Evolutionary conservation across 768 basidiomycete genomes (phyloP), one percentile per base, ranked within the genome.

Genomic region (Lactarius evosmus): DNA sequence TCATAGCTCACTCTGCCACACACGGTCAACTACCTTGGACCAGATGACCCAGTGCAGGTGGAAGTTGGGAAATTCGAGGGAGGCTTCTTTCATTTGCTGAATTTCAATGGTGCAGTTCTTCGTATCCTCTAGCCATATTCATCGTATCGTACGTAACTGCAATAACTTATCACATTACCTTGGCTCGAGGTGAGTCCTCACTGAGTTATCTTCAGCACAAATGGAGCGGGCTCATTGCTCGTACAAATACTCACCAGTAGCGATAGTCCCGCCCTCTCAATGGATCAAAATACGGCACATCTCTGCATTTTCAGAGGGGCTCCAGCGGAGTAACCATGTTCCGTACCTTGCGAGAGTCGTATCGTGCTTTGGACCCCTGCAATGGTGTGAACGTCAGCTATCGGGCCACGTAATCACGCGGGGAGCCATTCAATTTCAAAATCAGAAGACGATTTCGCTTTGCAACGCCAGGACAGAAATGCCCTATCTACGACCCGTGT

Each of bases 211-310:
- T 40, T 44, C 46, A 64, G 12, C 32, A 64, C 58, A 50, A 22
- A 27, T 30, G 51, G 22, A 44, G 25, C 34, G 41, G 41, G 40
- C 17, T 14, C 9, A 46, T 25, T 46, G n/a, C 44, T n/a, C 44
- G 5, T 19, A 25, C n/a, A 16, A 32, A 14, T 29, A 59, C 79
- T 56, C 68, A 88, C 95, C 95, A 53, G 95, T 95, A 44, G 87
- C 93, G 63, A 99, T 90, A 0, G 97, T 98, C 77, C 98, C 95
- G 0, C 97, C 97, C 32, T 85, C 87, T 59, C 96, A 78, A 50
- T 97, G 79, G 63, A 99, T 78, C 66, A 98, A 72, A 56, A 99
- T 83, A 52, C 97, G 78, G 0, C 97, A 96, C 96, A 98, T 97
- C 59, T 95, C 92, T 75, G 98, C 98, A 76, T 95, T 98, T 8